These are phyloP conservation scores for Sorghum bicolor DNA, from an alignment of 176 grass and related monocot genomes.

Conservation along the genomic window Sorghum_bicolor_NCBIv3 NC_012878.2:53691501-53692000, in stretches of 20 bases:
- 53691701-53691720: conserved; percentile 51
- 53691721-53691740: conserved; percentile 80
- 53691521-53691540: conserved; percentile 81
- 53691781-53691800: conserved; percentile 73
- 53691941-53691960: conserved; percentile 40
- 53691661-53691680: conserved; percentile 54
- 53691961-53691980: conserved; percentile 68
- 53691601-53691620: conserved; percentile 51
- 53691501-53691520: conserved; percentile 78
- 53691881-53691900: conserved; percentile 67
- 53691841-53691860: conserved; percentile 68
- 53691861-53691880: conserved; percentile 50
- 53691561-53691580: conserved; percentile 76
- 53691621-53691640: conserved; percentile 81
- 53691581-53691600: conserved; percentile 53
- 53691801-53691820: conserved; percentile 52
- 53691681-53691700: conserved; percentile 80
- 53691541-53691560: conserved; percentile 61
- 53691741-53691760: conserved; percentile 89
- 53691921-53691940: conserved; percentile 52
- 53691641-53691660: conserved; percentile 57
- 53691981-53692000: conserved; percentile 90
- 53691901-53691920: conserved; percentile 51
- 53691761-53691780: conserved; percentile 21
- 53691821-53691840: conserved; percentile 46